Conservation (phyloP, 2,329 filamentous ascomycete species). For the Clonostachys rosea region DNA sequence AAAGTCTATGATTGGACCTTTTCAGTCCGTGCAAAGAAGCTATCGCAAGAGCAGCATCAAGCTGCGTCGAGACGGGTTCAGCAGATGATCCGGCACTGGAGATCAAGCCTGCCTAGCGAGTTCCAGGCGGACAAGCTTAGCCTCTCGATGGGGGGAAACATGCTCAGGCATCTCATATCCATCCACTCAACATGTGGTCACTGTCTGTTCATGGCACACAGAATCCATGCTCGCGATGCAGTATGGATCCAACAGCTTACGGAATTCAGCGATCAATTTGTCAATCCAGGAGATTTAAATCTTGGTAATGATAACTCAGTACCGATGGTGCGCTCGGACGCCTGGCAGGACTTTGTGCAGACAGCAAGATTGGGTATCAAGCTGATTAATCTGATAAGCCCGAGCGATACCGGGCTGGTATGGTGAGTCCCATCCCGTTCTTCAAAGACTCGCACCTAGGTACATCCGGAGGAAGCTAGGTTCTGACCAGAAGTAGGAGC, state of each 20-base stretch:
- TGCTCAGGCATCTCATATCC: background rate
- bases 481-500: too few species aligned
- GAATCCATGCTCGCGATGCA: background rate
- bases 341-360: too few species aligned
- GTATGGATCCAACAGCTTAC: background rate
- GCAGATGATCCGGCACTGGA: background rate
- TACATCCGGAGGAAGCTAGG: too few species aligned
- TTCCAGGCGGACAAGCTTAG: background rate
- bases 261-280: background rate
- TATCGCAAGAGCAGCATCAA: background rate
- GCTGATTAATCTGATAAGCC: too few species aligned
- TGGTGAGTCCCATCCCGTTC: too few species aligned
- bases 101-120: background rate
- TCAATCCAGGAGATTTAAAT: background rate
- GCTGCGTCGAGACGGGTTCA: background rate
- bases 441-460: too few species aligned
- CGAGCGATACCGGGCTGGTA: too few species aligned
- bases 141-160: background rate
- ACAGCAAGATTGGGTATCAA: too few species aligned
- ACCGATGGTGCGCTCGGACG: too few species aligned
- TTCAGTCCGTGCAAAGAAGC: background rate
- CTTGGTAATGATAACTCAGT: too few species aligned
- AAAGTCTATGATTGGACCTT: constrained; percentile 1
- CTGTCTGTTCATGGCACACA: background rate
- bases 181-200: background rate